Evolutionary conservation across 805 yeast species (phyloP).

Genomic region (Teunomyces cretensis): DNA sequence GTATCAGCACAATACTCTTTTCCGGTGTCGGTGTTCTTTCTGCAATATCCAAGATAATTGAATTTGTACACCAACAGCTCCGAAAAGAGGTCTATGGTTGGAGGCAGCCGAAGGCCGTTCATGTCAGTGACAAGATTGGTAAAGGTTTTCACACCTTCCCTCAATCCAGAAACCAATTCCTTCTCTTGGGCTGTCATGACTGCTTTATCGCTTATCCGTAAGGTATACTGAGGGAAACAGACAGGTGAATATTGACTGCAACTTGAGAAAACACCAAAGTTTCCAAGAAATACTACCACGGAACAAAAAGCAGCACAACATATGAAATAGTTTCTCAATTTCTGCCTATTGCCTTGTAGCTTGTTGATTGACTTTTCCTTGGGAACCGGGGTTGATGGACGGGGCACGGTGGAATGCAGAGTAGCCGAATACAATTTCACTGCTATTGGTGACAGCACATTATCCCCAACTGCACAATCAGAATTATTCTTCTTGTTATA

Average conservation of each 20-base stretch:
- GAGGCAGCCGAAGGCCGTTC: background rate
- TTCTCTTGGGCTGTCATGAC: background rate
- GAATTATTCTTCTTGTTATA: too few species aligned
- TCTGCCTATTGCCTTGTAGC: too few species aligned
- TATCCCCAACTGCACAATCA: too few species aligned
- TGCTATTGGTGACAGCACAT: too few species aligned
- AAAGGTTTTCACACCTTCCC: constrained; percentile 3
- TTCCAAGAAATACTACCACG: background rate
- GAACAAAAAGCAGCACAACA: background rate
- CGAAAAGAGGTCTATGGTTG: constrained; percentile 24
- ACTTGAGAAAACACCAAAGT: background rate
- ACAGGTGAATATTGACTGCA: background rate
- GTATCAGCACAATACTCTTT: constrained; percentile 29
- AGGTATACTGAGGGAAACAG: background rate
- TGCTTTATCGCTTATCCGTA: background rate
- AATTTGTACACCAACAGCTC: constrained; percentile 41
- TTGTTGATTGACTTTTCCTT: background rate
- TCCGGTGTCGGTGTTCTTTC: constrained; percentile 24
- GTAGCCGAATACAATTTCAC: too few species aligned
- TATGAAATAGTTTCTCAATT: background rate
- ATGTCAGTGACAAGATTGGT: constrained; percentile 1
- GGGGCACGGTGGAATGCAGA: too few species aligned
- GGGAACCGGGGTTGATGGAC: too few species aligned
- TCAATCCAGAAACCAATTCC: background rate
- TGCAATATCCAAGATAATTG: constrained; percentile 51